phyloP scores from a whole-genome alignment of 2,329 filamentous ascomycete genomes.

The Dactylellina haptotyla region DNA sequence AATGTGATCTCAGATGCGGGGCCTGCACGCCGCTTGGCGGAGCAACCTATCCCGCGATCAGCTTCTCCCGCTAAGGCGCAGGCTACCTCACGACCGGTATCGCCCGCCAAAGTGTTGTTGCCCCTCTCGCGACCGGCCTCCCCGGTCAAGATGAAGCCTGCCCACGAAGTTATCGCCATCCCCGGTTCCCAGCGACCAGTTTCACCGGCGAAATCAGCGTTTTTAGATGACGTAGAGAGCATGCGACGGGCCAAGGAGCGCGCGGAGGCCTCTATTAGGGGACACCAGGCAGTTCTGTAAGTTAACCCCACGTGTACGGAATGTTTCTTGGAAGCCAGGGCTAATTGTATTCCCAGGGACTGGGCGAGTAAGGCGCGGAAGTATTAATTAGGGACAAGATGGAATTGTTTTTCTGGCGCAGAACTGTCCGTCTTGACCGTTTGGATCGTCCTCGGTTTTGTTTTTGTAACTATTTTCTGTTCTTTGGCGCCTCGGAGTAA shows the following conservation, averaged over 20 bases:
- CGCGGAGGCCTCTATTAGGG: constrained; percentile 35
- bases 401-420: not conserved
- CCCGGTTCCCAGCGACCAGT: not conserved
- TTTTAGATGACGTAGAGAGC: constrained; percentile 20
- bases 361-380: constrained; percentile 18
- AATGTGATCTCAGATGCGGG: too few relatives aligned
- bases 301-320: not conserved
- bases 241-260: constrained; percentile 37
- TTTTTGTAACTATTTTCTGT: not conserved
- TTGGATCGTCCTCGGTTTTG: not conserved
- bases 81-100: not conserved
- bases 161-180: constrained; percentile 5
- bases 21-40: too few relatives aligned
- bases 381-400: not conserved
- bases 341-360: not conserved
- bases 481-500: constrained; percentile 37
- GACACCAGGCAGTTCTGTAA: constrained; percentile 42
- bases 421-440: not conserved
- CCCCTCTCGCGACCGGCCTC: not conserved
- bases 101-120: not conserved
- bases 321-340: not conserved
- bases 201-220: constrained; percentile 8
- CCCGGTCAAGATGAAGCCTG: not conserved
- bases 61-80: not conserved
- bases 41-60: too few relatives aligned